phyloP scores from a whole-genome alignment of 129 eudicot genomes.

The Flaveria trinervia region DNA sequence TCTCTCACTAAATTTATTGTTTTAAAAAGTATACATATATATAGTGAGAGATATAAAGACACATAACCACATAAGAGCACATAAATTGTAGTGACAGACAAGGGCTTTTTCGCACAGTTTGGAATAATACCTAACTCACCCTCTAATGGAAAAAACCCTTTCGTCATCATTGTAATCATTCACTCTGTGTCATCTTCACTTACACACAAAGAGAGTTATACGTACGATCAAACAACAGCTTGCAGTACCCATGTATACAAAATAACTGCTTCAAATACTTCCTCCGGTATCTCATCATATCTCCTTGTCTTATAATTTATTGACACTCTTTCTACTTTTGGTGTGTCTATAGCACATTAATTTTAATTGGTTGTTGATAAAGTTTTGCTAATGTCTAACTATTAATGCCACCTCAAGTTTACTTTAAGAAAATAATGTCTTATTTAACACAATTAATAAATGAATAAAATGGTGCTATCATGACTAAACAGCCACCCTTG shows the following conservation, averaged over 20 bases:
- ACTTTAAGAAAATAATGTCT: not conserved
- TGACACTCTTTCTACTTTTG: slow-evolving; percentile 28
- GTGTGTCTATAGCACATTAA: slow-evolving; percentile 20
- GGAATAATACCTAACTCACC: slow-evolving; percentile 51
- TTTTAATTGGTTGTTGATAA: not conserved
- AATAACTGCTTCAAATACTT: slow-evolving; percentile 42
- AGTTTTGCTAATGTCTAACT: not conserved
- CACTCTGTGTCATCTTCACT: slow-evolving; percentile 38
- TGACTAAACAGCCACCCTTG: not conserved
- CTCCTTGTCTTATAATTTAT: slow-evolving; percentile 33
- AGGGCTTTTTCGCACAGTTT: slow-evolving; percentile 49
- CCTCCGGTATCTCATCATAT: slow-evolving; percentile 39
- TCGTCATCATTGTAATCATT: slow-evolving; percentile 50
- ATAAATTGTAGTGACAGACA: slow-evolving; percentile 48
- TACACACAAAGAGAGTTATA: slow-evolving; percentile 30
- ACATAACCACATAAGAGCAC: slow-evolving; percentile 1
- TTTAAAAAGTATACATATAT: slow-evolving; percentile 1
- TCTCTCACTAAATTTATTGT: slow-evolving; percentile 31
- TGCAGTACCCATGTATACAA: slow-evolving; percentile 27
- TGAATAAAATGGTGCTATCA: not conserved
- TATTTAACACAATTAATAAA: not conserved
- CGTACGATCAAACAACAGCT: slow-evolving; percentile 43
- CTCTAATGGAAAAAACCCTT: slow-evolving; percentile 42
- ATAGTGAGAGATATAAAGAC: not conserved
- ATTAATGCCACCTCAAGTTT: not conserved